Conservation (phyloP, 2,329 filamentous ascomycete genomes). For the Talaromyces sp. region DNA sequence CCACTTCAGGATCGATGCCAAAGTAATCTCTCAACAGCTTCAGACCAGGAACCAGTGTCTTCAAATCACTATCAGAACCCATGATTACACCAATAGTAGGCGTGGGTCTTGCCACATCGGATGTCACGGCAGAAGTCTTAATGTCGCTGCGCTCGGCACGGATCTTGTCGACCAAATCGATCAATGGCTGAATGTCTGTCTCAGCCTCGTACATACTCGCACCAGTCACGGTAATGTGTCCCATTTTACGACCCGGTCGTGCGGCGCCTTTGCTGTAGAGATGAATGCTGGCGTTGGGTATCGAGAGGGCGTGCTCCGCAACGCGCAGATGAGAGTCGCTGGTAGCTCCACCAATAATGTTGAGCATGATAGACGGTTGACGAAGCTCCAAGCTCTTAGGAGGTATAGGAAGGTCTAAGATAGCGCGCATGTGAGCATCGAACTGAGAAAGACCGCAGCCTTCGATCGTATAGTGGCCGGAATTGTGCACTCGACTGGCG, state of each 20-base stretch:
- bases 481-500: slow-evolving; percentile 81
- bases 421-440: slow-evolving; percentile 81
- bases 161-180: slow-evolving; percentile 75
- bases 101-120: slow-evolving; percentile 31
- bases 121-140: slow-evolving; percentile 32
- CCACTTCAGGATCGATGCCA: slow-evolving; percentile 43
- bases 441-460: slow-evolving; percentile 86
- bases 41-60: slow-evolving; percentile 43
- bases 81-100: slow-evolving; percentile 47
- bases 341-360: slow-evolving; percentile 57
- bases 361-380: slow-evolving; percentile 53
- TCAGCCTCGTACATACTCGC: slow-evolving; percentile 65
- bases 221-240: slow-evolving; percentile 80
- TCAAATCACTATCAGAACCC: slow-evolving; percentile 48
- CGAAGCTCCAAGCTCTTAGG: slow-evolving; percentile 44
- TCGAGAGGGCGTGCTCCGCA: slow-evolving; percentile 54
- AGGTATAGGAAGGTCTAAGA: slow-evolving; percentile 67
- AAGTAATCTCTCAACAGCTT: slow-evolving; percentile 44
- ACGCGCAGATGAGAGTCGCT: slow-evolving; percentile 59
- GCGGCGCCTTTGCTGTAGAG: slow-evolving; percentile 86
- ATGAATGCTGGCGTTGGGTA: slow-evolving; percentile 65
- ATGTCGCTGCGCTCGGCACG: slow-evolving; percentile 52
- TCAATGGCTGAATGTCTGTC: slow-evolving; percentile 64
- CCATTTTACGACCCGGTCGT: slow-evolving; percentile 87
- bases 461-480: slow-evolving; percentile 93